Evolutionary conservation across 257 asterid species (phyloP), one percentile per base, ranked within the genome.

Genomic region (Nyctanthes arbortristis): DNA sequence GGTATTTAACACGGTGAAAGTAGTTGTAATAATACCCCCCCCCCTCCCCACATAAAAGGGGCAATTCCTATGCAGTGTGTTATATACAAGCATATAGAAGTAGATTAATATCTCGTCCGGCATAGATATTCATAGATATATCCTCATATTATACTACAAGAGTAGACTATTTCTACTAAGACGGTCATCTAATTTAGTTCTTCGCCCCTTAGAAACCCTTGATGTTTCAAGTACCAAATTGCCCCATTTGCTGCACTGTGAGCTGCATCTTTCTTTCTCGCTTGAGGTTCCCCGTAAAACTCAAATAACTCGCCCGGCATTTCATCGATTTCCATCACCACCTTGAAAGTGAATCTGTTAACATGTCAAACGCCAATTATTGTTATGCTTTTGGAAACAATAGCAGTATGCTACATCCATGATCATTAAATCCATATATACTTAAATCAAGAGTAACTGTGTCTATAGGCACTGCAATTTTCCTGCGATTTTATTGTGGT

Each of bases 241-340:
- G 87, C 92, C 33, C 89, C 97, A 57, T 81, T 78, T 18, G 99
- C 97, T 25, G 99, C 97, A 36, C 65, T 77, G 74, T 91, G 93
- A 5, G 96, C 79, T 3, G 97, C 97, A 34, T 89, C 97, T 76
- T 88, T 91, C 85, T 86, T 94, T 74, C 70, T 89, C 22, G 66
- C 14, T 64, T 65, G 79, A 61, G 86, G 74, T 57, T 80, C 88
- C 58, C 99, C 99, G 39, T 77, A 79, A 57, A 82, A 80, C 78
- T 91, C 97, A 34, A 89, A 25, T 34, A 43, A 61, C 78, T 73
- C 82, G 6, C 68, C 32, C 31, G 70, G 71, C 36, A 61, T 32
- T 40, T 85, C 97, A 27, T 79, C 92, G 0, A 86, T 84, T 68
- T 80, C 84, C 69, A 94, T 54, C 72, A 73, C 70, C 61, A 84